Percentiles rank a stretch among this genome's conserved stretches.
phyloP scores from a whole-genome alignment of 306 rosid genomes.

The Pachyrhizus erosus region DNA sequence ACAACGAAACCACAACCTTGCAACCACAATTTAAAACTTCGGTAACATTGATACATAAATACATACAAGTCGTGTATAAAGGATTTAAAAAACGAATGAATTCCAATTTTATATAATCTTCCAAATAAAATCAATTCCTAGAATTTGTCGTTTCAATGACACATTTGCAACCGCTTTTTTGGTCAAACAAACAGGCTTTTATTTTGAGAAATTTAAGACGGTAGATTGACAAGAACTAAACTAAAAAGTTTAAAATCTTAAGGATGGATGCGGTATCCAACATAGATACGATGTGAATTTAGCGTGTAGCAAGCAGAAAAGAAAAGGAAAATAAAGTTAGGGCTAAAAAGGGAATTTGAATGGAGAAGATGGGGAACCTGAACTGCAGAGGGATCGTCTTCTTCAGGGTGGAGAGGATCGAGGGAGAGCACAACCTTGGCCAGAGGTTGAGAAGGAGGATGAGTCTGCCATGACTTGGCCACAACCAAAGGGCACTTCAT shows the following conservation, averaged over 20 bases:
- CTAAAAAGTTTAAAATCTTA: background rate
- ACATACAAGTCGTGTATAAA: background rate
- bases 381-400: constrained; percentile 72
- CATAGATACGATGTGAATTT: background rate
- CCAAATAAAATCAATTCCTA: background rate
- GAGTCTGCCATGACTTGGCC: constrained; percentile 89
- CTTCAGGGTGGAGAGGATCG: constrained; percentile 81
- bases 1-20: background rate
- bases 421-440: constrained; percentile 94
- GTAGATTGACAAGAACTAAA: background rate
- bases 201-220: background rate
- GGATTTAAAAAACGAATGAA: background rate
- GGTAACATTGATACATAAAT: background rate
- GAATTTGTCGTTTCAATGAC: background rate
- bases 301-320: background rate
- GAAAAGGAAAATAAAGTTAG: background rate
- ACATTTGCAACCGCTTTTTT: background rate
- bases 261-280: background rate
- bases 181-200: background rate
- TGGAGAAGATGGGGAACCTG: constrained; percentile 55
- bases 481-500: constrained; percentile 94
- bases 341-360: background rate
- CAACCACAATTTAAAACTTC: background rate
- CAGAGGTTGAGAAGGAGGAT: constrained; percentile 78
- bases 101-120: background rate